Evolutionary conservation across 257 asterid species (phyloP), one percentile per base, ranked within the genome.

Genomic region (Solanum chiquidenum): DNA sequence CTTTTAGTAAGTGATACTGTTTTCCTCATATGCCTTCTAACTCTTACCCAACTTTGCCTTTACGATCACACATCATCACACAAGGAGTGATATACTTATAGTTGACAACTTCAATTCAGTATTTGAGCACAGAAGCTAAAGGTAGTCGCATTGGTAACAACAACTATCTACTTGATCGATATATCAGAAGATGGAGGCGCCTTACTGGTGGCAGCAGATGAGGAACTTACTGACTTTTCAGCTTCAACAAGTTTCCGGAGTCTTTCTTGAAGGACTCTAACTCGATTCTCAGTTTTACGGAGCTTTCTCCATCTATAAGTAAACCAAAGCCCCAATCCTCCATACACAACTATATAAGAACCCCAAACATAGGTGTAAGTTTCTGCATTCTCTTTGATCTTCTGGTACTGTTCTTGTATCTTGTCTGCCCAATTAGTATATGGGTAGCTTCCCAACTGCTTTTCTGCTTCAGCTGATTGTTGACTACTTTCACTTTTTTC

Each of bases 291-390:
- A 52, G 95, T 90, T 85, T n/a, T 91, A 40, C 98, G 94, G 35
- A 97, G 98, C 88, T 55, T 90, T 92, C 96, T 91, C 95, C 94
- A 95, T 90, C 96, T 93, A 90, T 94, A 95, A 40, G 95, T 85
- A 66, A 94, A 72, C 98, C 98, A 95, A 21, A 94, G 87, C 29
- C 98, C 96, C 42, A 95, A 90, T 72, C 93, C 94, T 46, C 99
- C 98, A 31, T 94, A 95, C 0, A 94, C 98, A 77, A 95, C 90
- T 52, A 92, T 90, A 73, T 95, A 96, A 3, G 99, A 96, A 79
- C 92, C 98, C 98, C 98, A 97, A 21, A 97, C 99, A 42, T 94
- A 97, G 5, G 99, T 98, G 82, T 94, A 96, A 2, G 98, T 88
- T 88, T 94, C 94, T 74, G 98, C 98, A 88, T 96, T 91, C 86